Percentiles rank a stretch among this genome's conserved stretches.
Evolutionary conservation across 1,284 basidiomycete species (phyloP).

Genomic region (Schizophyllum commune): DNA sequence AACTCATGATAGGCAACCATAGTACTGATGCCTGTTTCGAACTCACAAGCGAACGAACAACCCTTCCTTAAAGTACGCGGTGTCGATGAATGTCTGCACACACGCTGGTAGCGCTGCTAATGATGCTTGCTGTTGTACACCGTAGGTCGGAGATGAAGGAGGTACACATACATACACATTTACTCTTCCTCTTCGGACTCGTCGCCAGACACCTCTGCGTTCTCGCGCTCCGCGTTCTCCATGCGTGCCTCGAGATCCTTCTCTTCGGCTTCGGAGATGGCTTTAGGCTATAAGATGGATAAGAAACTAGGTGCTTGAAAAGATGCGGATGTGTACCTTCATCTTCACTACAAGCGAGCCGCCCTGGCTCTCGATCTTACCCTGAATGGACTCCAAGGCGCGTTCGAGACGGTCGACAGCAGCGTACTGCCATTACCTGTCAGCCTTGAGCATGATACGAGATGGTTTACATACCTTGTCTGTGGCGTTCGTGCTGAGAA

Average conservation of each 20-base stretch:
- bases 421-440: constrained; percentile 44
- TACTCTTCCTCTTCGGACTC: constrained; percentile 71
- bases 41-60: too few relatives aligned
- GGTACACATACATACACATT: neutral
- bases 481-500: constrained; percentile 92
- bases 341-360: constrained; percentile 92
- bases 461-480: constrained; percentile 63
- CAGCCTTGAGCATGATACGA: neutral
- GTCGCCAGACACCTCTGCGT: constrained; percentile 91
- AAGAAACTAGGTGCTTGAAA: neutral
- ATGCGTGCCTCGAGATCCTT: constrained; percentile 91
- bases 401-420: constrained; percentile 92
- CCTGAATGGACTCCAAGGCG: constrained; percentile 87
- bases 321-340: constrained; percentile 55
- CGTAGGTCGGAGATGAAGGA: neutral
- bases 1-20: too few relatives aligned
- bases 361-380: constrained; percentile 76
- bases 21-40: too few relatives aligned
- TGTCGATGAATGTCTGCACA: too few relatives aligned
- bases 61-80: too few relatives aligned
- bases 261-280: constrained; percentile 94
- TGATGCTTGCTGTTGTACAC: too few relatives aligned
- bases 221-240: constrained; percentile 87
- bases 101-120: too few relatives aligned
- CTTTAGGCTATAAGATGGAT: constrained; percentile 72